Evolutionary conservation across 1,284 basidiomycete species (phyloP).

Genomic region (Ceratobasidium papillatum): DNA sequence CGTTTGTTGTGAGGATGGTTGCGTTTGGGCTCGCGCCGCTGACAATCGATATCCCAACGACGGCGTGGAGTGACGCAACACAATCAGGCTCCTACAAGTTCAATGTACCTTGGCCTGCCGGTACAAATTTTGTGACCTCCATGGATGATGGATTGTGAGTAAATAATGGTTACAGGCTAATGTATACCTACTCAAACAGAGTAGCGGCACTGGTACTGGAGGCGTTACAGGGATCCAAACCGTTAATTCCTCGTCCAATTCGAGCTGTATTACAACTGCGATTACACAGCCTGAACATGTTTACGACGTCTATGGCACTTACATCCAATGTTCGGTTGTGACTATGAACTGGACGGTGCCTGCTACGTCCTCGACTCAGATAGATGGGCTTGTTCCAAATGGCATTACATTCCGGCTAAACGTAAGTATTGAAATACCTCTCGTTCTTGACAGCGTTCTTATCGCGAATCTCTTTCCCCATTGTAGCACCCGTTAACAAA

Average conservation of each 20-base stretch:
- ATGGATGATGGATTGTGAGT: conserved; percentile 36
- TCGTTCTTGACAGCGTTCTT: not conserved
- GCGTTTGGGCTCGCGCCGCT: conserved; percentile 29
- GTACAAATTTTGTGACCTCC: conserved; percentile 3
- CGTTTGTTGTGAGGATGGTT: conserved; percentile 18
- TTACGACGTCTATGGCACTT: conserved; percentile 18
- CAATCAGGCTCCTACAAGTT: conserved; percentile 14
- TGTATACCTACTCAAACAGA: not conserved
- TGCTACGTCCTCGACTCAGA: conserved; percentile 3
- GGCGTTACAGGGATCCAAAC: conserved; percentile 30
- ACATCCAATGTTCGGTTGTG: conserved; percentile 13
- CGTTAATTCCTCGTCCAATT: conserved; percentile 23
- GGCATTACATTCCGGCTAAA: conserved; percentile 24
- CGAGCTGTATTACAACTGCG: conserved; percentile 9
- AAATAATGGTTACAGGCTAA: not conserved
- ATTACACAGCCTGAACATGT: conserved; percentile 29
- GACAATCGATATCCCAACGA: conserved; percentile 1
- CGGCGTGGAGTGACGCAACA: conserved; percentile 20
- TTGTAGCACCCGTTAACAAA: not conserved
- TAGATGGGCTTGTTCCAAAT: conserved; percentile 28
- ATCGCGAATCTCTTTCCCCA: not conserved
- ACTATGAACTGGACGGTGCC: conserved; percentile 35
- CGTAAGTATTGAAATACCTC: conserved; percentile 14
- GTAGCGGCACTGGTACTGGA: conserved; percentile 1
- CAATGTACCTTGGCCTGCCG: conserved; percentile 19